Evolutionary conservation across 2,329 filamentous ascomycete genomes (phyloP).

Genomic region (Aspergillus nomiae): DNA sequence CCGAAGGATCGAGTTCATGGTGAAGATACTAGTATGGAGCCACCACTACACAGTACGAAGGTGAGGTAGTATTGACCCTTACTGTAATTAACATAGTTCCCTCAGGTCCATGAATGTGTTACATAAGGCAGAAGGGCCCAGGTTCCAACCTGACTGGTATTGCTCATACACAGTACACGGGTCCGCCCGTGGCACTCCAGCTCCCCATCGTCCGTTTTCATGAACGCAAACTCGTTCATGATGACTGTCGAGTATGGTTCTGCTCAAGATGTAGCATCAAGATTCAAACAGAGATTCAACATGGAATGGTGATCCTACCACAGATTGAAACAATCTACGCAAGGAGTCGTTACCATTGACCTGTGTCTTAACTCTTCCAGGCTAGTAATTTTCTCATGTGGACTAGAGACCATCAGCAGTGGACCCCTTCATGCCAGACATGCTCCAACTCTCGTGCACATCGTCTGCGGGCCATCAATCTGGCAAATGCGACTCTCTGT

Average conservation of each 20-base stretch:
- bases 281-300: background rate
- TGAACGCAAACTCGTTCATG: background rate
- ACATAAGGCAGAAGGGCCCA: background rate
- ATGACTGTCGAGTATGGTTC: background rate
- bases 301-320: background rate
- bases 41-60: background rate
- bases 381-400: background rate
- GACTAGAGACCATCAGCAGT: background rate
- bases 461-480: background rate
- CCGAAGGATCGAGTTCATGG: background rate
- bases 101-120: background rate
- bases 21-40: no score
- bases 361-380: background rate
- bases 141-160: background rate
- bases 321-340: background rate
- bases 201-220: background rate
- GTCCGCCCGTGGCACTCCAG: background rate
- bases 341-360: background rate
- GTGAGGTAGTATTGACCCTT: background rate
- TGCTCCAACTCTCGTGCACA: constrained; percentile 8
- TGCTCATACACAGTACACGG: background rate
- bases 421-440: constrained; percentile 2
- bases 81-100: background rate
- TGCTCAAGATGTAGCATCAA: background rate
- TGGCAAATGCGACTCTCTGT: background rate